Conservation (phyloP, 1,139 yeast species). For the Pichia inconspicua region DNA sequence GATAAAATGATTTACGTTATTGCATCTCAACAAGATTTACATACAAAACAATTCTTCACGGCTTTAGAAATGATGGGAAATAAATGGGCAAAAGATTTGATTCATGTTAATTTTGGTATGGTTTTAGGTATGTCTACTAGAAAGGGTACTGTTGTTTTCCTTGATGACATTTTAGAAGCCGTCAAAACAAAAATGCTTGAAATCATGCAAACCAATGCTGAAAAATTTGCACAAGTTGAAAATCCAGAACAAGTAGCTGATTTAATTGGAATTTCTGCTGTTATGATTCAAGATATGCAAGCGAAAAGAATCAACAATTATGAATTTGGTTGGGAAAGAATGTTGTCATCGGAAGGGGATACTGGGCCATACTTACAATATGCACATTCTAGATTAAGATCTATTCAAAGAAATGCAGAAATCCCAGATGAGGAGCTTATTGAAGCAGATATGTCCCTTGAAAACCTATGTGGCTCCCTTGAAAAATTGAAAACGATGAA, state of each 20-base stretch:
- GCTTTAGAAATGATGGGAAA: constrained; percentile 87
- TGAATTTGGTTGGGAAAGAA: constrained; percentile 96
- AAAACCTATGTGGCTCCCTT: constrained; percentile 34
- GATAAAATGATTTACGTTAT: constrained; percentile 95
- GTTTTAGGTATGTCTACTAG: constrained; percentile 98
- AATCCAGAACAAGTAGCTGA: constrained; percentile 96
- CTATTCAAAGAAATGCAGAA: constrained; percentile 81
- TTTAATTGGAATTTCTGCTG: constrained; percentile 92
- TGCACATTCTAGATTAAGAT: constrained; percentile 95
- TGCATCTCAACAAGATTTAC: constrained; percentile 95
- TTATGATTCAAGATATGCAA: constrained; percentile 99
- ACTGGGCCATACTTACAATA: constrained; percentile 98
- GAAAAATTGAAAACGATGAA: constrained; percentile 57
- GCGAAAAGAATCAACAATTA: constrained; percentile 95
- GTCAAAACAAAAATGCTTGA: constrained; percentile 95
- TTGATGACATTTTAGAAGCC: constrained; percentile 89
- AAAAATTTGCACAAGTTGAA: constrained; percentile 86
- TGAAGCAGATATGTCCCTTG: constrained; percentile 61
- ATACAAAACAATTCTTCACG: constrained; percentile 89
- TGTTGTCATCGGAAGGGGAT: constrained; percentile 98
- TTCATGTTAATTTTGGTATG: constrained; percentile 93
- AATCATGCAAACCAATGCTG: constrained; percentile 90
- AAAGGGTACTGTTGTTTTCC: constrained; percentile 95
- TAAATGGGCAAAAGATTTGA: constrained; percentile 71
- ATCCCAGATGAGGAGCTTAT: constrained; percentile 36